A percentile compares a stretch with the other conserved stretches of the same genome.
phyloP scores from a whole-genome alignment of 1,284 basidiomycete species.

The Puccinia triticina region DNA sequence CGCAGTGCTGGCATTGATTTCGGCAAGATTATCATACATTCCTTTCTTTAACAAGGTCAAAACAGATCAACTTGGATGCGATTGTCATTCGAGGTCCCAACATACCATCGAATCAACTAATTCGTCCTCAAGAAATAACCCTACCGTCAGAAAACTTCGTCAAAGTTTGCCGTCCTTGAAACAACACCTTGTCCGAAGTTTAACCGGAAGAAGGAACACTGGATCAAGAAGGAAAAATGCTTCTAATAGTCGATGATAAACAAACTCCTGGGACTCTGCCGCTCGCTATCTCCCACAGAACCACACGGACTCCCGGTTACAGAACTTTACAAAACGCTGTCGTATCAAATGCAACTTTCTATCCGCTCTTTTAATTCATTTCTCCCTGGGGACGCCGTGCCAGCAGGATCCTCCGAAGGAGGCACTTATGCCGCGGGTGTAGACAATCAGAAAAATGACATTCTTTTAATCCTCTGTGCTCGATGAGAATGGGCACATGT shows the following conservation, averaged over 20 bases:
- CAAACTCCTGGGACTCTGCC: not conserved
- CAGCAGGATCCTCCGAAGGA: too few relatives aligned
- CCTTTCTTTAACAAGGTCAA: not conserved
- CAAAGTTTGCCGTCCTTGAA: not conserved
- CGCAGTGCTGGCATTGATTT: conserved; percentile 7
- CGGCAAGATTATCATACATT: conserved; percentile 16
- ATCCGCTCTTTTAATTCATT: not conserved
- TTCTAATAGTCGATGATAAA: not conserved
- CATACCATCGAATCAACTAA: not conserved
- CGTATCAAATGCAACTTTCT: not conserved
- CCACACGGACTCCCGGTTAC: not conserved
- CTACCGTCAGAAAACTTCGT: not conserved
- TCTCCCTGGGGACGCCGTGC: too few relatives aligned
- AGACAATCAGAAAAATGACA: too few relatives aligned
- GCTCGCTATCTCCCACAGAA: not conserved
- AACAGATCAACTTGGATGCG: too few relatives aligned
- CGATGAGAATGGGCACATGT: too few relatives aligned
- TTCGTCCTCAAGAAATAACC: not conserved
- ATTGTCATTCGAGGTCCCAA: not conserved
- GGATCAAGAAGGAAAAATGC: not conserved
- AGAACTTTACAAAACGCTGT: not conserved
- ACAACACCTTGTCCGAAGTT: not conserved
- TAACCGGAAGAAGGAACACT: not conserved
- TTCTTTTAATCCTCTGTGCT: too few relatives aligned
- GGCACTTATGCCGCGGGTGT: too few relatives aligned